Conservation (phyloP, 2,329 filamentous ascomycete genomes). For the Nemania sp. region DNA sequence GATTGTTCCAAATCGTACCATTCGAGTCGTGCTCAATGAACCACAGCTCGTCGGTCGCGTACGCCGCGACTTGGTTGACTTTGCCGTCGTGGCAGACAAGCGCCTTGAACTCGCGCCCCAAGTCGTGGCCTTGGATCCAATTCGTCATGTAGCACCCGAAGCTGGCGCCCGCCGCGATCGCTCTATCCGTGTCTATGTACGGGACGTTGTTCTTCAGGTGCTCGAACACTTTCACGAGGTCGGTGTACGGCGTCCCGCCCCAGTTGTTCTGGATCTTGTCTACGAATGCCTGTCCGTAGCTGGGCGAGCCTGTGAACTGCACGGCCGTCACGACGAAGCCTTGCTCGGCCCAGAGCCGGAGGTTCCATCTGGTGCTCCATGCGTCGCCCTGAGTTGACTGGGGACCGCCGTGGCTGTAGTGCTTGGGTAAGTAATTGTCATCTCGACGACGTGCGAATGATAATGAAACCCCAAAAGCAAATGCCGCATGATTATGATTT, state of each 20-base stretch:
- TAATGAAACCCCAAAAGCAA: too few species aligned
- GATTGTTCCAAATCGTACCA: conserved; percentile 19
- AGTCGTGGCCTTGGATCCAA: conserved; percentile 22
- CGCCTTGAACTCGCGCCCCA: conserved; percentile 23
- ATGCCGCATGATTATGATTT: too few species aligned
- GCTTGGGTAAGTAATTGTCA: neutral
- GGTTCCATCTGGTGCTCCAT: conserved; percentile 23
- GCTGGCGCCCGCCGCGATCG: conserved; percentile 19
- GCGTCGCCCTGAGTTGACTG: conserved; percentile 20
- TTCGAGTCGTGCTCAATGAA: conserved; percentile 23
- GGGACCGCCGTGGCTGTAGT: conserved; percentile 17
- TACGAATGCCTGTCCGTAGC: conserved; percentile 23
- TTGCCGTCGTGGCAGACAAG: conserved; percentile 23
- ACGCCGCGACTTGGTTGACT: conserved; percentile 14
- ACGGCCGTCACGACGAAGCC: conserved; percentile 20
- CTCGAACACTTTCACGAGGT: conserved; percentile 21
- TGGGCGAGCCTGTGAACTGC: conserved; percentile 21
- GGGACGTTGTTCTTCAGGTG: conserved; percentile 22
- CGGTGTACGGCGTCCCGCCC: conserved; percentile 23
- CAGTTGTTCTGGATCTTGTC: conserved; percentile 25
- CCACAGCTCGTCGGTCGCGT: conserved; percentile 21
- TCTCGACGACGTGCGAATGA: neutral
- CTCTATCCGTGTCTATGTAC: conserved; percentile 23
- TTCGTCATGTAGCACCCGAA: conserved; percentile 24
- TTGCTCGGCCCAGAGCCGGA: conserved; percentile 23